phyloP scores from a whole-genome alignment of 176 grass and related monocot species.

The Rhynchospora pubera region DNA sequence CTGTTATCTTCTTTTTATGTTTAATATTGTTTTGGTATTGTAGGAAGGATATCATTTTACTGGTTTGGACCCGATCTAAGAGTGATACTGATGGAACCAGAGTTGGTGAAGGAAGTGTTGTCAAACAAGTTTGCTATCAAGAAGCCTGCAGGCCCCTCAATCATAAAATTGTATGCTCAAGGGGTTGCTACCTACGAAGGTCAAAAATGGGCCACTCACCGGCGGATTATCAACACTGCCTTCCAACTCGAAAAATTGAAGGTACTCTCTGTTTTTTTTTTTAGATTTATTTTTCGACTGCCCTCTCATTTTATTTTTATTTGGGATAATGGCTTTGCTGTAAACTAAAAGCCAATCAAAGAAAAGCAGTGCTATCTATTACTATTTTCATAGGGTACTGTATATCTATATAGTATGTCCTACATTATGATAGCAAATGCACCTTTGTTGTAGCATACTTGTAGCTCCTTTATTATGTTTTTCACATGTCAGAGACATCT shows the following conservation, averaged over 20 bases:
- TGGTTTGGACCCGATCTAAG: slow-evolving; percentile 47
- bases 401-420: background rate
- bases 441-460: no score
- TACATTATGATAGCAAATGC: background rate
- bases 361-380: background rate
- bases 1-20: background rate
- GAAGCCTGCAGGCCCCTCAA: slow-evolving; percentile 7
- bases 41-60: slow-evolving; percentile 38
- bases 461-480: no score
- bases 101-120: slow-evolving; percentile 30
- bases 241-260: slow-evolving; percentile 61
- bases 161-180: background rate
- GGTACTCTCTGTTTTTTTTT: slow-evolving; percentile 7
- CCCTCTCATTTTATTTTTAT: background rate
- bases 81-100: slow-evolving; percentile 31
- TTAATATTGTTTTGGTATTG: background rate
- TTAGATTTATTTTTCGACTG: background rate
- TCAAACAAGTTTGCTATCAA: slow-evolving; percentile 30
- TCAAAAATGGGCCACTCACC: slow-evolving; percentile 57
- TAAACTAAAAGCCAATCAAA: background rate
- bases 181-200: slow-evolving; percentile 34
- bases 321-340: background rate
- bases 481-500: no score
- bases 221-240: slow-evolving; percentile 57
- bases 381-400: background rate